phyloP scores from a whole-genome alignment of 768 basidiomycete species.

The Nevesoporus exiguus region DNA sequence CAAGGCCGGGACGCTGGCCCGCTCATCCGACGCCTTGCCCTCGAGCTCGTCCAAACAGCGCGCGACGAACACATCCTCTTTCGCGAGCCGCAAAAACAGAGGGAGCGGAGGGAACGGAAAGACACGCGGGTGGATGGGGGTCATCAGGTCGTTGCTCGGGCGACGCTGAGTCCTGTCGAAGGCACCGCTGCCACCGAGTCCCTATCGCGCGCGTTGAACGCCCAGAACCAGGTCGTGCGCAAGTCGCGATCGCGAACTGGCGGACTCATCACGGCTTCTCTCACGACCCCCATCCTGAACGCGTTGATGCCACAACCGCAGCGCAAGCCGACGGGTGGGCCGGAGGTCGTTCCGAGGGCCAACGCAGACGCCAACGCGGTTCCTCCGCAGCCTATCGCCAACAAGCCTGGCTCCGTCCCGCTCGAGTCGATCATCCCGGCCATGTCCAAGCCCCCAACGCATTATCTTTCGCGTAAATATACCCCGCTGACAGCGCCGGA shows the following conservation, averaged over 20 bases:
- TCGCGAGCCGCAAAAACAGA: conserved; percentile 36
- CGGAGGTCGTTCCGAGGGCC: conserved; percentile 19
- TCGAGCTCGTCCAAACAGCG: conserved; percentile 64
- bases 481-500: conserved; percentile 69
- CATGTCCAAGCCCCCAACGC: conserved; percentile 76
- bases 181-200: conserved; percentile 44
- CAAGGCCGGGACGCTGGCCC: conserved; percentile 60
- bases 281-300: conserved; percentile 59
- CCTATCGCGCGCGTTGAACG: conserved; percentile 45
- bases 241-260: conserved; percentile 37
- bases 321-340: conserved; percentile 36
- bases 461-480: conserved; percentile 74
- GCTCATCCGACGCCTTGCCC: conserved; percentile 60
- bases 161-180: conserved; percentile 40
- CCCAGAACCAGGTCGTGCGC: conserved; percentile 31
- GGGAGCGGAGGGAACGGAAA: conserved; percentile 43
- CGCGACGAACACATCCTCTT: conserved; percentile 58
- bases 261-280: conserved; percentile 37
- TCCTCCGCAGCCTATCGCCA: conserved; percentile 24
- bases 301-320: conserved; percentile 54
- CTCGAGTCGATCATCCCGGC: conserved; percentile 82
- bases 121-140: conserved; percentile 26
- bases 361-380: conserved; percentile 12
- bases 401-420: conserved; percentile 49
- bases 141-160: conserved; percentile 36